Base-by-base conservation (phyloP, 305 asterid species). In the Fraxinus platypoda region DNA sequence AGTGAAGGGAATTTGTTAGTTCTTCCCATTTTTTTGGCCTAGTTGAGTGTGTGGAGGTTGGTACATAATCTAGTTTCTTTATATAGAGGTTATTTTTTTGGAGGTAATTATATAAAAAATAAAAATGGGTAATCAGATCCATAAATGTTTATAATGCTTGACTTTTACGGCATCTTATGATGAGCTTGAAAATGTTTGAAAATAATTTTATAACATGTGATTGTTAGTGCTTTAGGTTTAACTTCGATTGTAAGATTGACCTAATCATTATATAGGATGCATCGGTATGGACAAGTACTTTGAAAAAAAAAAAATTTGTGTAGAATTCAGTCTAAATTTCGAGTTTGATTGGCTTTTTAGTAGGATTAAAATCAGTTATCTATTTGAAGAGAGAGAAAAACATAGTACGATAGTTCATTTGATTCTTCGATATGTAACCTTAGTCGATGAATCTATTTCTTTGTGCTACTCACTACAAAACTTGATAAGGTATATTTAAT, bases 91-190 rank as follows among this genome's bases (percentile, higher is more conserved):
- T 75, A 21, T 57, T 49, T 74, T 25, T 37, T 19, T 26, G 49
- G n/a, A 8, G 74, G 52, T 59, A n/a, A 17, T 33, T 0, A 64
- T 21, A 8, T 7, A 9, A 62, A 25, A 64, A 64, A 19, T 5
- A 23, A 78, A 34, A 21, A 74, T 15, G 76, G 38, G 49, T 38
- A 15, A 2, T 81, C 6, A 33, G 25, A 28, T 57, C 0, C 30
- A 23, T 21, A 34, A n/a, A 3, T 19, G 59, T 54, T 62, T 13
- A n/a, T 52, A 25, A 41, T 46, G 83, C 85, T 77, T 84, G 75
- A 81, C 78, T 78, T 78, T 43, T 52, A 84, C 75, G 87, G 31
- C 35, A 84, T 73, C 62, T 0, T 76, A 30, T 46, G 9, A 79
- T 38, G 78, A 37, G 31, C 21, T 41, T 75, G 62, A 54, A 52